Evolutionary conservation across 768 basidiomycete genomes (phyloP), one percentile per base, ranked within the genome.

Genomic region (Termitomyces sp.): DNA sequence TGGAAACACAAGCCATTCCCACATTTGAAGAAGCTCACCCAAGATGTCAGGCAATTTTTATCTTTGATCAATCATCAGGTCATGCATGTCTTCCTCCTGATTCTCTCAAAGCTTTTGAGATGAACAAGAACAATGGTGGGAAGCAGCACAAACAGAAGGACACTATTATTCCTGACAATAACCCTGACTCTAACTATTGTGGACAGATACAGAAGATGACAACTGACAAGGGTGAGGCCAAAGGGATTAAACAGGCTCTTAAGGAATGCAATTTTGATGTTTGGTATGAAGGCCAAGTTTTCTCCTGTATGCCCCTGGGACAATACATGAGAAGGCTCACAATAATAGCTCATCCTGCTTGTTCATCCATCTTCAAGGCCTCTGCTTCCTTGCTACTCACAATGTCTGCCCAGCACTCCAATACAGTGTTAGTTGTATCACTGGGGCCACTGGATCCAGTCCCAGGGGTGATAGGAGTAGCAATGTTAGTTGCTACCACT

Each of bases 121-220:
- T 46, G 45, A 20, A 46, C 45, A 45, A 46, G 20, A 10, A 20
- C 20, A 47, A 47, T 12, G 25, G 20, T 0, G 20, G 46, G 10
- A 25, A 25, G 10, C 46, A 47, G 46, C 46, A 25, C 10, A 25
- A 25, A 47, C 20, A 25, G 10, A 47, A 47, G 10, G 20, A 47
- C 7, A 47, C 20, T 4, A 47, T 47, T 5, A 47, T 47, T 47
- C 78, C 78, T 56, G 43, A 46, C 25, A 47, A 47, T 32, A 56
- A 56, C 57, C 77, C 78, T 6, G 7, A 45, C 20, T 29, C 62
- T 5, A 56, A 66, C 34, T 56, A 57, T 42, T 68, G 66, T 8
- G 74, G 77, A 2, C 62, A 69, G 17, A 1, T 60, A 1, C 78
- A 80, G 59, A 68, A 68, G 54, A 80, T 81, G 79, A 75, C 68